These are phyloP conservation scores for Tylopilus felleus DNA, from an alignment of 768 basidiomycete genomes.

Conservation along the genomic window DNA sequence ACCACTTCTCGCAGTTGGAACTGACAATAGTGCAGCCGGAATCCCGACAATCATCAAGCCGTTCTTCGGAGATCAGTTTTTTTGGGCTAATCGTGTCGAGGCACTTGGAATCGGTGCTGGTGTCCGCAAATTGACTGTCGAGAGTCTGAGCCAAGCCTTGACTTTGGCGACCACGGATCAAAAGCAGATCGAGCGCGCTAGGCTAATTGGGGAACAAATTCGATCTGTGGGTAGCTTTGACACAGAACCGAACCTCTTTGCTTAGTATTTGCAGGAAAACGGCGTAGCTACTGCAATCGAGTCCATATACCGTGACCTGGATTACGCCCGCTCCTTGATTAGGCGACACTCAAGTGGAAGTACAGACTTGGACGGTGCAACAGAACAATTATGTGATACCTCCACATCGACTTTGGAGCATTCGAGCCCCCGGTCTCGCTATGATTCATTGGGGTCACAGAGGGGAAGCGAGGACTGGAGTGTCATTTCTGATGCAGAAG, in stretches of 20 bases:
- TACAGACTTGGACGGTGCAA: constrained; percentile 16
- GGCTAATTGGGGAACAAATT: constrained; percentile 81
- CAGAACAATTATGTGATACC: constrained; percentile 31
- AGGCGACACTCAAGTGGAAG: constrained; percentile 45
- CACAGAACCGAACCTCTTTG: neutral
- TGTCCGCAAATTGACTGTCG: constrained; percentile 83
- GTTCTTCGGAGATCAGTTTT: constrained; percentile 97
- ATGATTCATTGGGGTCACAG: constrained; percentile 55
- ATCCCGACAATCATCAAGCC: constrained; percentile 95
- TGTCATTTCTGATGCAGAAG: constrained; percentile 77
- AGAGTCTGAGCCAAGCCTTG: constrained; percentile 75
- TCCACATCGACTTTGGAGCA: constrained; percentile 26
- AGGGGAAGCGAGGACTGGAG: constrained; percentile 83
- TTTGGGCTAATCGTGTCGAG: constrained; percentile 98
- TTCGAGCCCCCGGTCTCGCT: constrained; percentile 43
- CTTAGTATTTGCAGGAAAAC: constrained; percentile 63
- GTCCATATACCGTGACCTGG: constrained; percentile 92
- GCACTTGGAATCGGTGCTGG: constrained; percentile 88
- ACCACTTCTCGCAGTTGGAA: neutral
- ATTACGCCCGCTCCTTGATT: constrained; percentile 87
- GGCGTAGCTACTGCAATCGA: constrained; percentile 94
- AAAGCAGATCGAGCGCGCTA: constrained; percentile 87
- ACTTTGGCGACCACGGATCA: constrained; percentile 77
- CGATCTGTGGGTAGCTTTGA: constrained; percentile 52
- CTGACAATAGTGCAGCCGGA: constrained; percentile 52